Evolutionary conservation across 225 moss, liverwort and hornwort genomes (phyloP), one percentile per base, ranked within the genome.

Genomic region (Polytrichum formosum): DNA sequence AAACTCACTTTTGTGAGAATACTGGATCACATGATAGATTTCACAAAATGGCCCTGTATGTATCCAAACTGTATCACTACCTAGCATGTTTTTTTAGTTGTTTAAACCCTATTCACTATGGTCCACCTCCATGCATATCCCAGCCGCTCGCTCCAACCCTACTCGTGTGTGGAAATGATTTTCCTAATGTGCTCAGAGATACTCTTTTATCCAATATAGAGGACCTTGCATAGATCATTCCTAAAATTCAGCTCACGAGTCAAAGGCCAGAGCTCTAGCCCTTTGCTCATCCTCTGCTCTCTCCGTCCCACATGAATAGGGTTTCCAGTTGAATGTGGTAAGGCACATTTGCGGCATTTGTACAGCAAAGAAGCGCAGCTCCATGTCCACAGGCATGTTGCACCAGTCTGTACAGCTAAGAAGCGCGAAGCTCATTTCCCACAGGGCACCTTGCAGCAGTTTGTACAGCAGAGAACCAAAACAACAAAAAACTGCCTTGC

Each of bases 401-500:
- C 13, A 46, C 13, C 2, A 46, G 69, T 46, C 13, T 46, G 46
- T 46, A 76, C 76, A 79, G 64, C 66, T 72, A 71, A 77, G 64
- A 66, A 73, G 67, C 67, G 4, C 13, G 68, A 80, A 76, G 60
- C 61, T 65, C 71, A 54, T 67, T 56, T 55, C 54, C 67, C 70
- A 70, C 3, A 46, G 46, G 46, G 78, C 64, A 68, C 68, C 65
- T 79, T 55, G 76, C 76, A 79, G 79, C 69, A 77, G 67, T 81
- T 79, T 82, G 74, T 76, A 82, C 82, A 82, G 27, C 66, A 70
- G 55, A 54, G 72, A 69, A 56, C 60, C 74, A 73, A 68, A 62
- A 31, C 58, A 54, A 61, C 13, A 8, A 13, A 46, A 46, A 46
- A 46, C 4, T 46, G 46, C 46, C 46, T 13, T 46, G 46, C 66